These are phyloP conservation scores for Chlorella variabilis DNA, from an alignment of 163 green algal species.

Conservation along the genomic window DNA sequence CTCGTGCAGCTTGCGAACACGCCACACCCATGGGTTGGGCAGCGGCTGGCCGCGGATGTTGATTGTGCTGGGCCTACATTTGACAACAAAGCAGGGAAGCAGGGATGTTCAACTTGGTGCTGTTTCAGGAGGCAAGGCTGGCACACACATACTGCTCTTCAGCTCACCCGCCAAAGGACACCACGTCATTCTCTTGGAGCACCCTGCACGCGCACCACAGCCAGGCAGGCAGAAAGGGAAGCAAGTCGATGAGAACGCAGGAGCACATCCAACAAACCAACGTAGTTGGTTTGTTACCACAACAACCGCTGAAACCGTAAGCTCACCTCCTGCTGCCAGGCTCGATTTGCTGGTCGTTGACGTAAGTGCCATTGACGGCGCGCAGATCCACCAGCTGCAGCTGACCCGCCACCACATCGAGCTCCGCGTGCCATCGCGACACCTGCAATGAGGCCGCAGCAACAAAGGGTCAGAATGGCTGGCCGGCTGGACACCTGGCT, in stretches of 20 bases:
- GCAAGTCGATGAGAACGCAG: no score
- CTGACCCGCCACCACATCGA: constrained; percentile 22
- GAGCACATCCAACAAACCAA: no score
- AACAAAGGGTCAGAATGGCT: neutral
- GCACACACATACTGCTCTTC: no score
- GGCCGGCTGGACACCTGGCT: no score
- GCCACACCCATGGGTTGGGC: constrained; percentile 38
- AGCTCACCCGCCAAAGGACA: constrained; percentile 69
- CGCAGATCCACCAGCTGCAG: constrained; percentile 54
- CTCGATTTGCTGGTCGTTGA: constrained; percentile 66
- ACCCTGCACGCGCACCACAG: constrained; percentile 1
- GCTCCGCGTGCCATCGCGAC: constrained; percentile 35
- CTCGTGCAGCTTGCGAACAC: constrained; percentile 6
- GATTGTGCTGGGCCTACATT: constrained; percentile 20
- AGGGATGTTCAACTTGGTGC: no score
- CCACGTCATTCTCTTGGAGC: constrained; percentile 65
- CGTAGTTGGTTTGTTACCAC: no score
- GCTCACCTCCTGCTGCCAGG: constrained; percentile 1
- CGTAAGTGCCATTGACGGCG: constrained; percentile 60
- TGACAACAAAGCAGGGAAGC: neutral
- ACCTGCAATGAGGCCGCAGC: neutral
- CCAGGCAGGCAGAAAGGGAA: no score
- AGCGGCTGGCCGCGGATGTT: neutral
- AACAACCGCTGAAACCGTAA: no score
- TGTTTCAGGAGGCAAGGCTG: no score